Conservation (phyloP, 495 filamentous ascomycete genomes). For the Aspergillus affinis region DNA sequence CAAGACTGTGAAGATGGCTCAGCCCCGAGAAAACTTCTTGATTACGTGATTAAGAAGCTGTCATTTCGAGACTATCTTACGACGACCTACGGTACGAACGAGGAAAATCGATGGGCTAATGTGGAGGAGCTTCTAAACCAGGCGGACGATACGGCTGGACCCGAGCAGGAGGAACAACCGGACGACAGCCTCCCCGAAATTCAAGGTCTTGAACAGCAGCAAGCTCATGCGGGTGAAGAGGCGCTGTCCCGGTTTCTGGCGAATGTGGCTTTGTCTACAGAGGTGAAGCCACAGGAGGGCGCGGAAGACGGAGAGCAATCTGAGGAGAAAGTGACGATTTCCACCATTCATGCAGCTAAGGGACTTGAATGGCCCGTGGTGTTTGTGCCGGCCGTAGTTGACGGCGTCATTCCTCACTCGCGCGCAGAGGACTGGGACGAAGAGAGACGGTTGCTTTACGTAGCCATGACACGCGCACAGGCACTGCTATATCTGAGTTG, state of each 20-base stretch:
- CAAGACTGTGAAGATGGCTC: slow-evolving; percentile 45
- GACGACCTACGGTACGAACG: slow-evolving; percentile 67
- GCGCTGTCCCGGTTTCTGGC: slow-evolving; percentile 78
- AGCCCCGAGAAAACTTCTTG: slow-evolving; percentile 68
- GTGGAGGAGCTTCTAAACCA: slow-evolving; percentile 84
- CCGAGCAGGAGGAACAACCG: slow-evolving; percentile 36
- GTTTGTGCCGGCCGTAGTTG: slow-evolving; percentile 88
- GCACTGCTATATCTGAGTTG: slow-evolving; percentile 88
- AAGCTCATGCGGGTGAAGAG: slow-evolving; percentile 57
- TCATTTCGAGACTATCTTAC: slow-evolving; percentile 72
- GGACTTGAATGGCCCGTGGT: slow-evolving; percentile 97
- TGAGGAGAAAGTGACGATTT: slow-evolving; percentile 78
- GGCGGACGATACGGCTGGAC: slow-evolving; percentile 57
- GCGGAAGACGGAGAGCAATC: slow-evolving; percentile 45
- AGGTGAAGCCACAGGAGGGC: slow-evolving; percentile 60
- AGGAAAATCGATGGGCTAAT: slow-evolving; percentile 86
- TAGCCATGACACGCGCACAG: slow-evolving; percentile 96
- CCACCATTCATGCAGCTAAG: slow-evolving; percentile 96
- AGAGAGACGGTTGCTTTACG: slow-evolving; percentile 88
- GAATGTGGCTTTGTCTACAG: slow-evolving; percentile 83
- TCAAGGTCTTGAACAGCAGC: slow-evolving; percentile 70
- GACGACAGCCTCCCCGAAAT: slow-evolving; percentile 76
- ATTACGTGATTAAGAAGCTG: slow-evolving; percentile 70
- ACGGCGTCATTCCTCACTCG: slow-evolving; percentile 93
- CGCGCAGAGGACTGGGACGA: slow-evolving; percentile 87